Conservation (phyloP, 2,329 filamentous ascomycete species). For the Pseudocercospora musae region DNA sequence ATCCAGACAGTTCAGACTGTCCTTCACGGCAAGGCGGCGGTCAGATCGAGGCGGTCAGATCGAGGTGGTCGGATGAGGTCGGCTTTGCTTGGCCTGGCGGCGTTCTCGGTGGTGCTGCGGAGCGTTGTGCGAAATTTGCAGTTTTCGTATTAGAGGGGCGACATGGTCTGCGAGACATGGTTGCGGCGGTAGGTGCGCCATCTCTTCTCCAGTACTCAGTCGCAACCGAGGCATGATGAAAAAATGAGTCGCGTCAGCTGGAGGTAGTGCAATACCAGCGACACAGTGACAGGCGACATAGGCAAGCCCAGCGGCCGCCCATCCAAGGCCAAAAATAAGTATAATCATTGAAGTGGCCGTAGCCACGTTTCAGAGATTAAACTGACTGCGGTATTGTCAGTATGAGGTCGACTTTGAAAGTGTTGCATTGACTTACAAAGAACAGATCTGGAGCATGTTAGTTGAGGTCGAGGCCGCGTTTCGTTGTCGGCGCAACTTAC, state of each 20-base stretch:
- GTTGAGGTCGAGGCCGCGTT: not conserved
- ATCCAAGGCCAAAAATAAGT: conserved; percentile 12
- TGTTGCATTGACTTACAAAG: not conserved
- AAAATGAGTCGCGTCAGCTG: conserved; percentile 1
- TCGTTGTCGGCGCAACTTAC: not conserved
- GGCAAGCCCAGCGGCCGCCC: not conserved
- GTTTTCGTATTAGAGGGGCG: no score
- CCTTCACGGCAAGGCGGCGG: no score
- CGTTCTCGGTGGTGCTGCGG: no score
- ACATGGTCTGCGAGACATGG: not conserved
- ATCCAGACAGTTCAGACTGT: no score
- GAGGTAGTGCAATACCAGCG: conserved; percentile 1
- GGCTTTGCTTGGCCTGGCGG: no score
- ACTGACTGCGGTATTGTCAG: no score
- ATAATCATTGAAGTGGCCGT: conserved; percentile 17
- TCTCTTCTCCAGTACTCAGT: conserved; percentile 2
- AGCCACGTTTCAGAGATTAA: conserved; percentile 18
- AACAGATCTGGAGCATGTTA: not conserved
- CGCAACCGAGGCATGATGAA: conserved; percentile 3
- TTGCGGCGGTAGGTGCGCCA: not conserved
- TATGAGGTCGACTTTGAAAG: no score
- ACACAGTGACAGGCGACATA: not conserved
- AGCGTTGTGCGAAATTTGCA: not conserved
- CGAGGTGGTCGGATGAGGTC: no score
- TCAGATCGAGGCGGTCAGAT: no score